Evolutionary conservation across 352 stramenopile species (phyloP).

Genomic region (Pythium volutum): DNA sequence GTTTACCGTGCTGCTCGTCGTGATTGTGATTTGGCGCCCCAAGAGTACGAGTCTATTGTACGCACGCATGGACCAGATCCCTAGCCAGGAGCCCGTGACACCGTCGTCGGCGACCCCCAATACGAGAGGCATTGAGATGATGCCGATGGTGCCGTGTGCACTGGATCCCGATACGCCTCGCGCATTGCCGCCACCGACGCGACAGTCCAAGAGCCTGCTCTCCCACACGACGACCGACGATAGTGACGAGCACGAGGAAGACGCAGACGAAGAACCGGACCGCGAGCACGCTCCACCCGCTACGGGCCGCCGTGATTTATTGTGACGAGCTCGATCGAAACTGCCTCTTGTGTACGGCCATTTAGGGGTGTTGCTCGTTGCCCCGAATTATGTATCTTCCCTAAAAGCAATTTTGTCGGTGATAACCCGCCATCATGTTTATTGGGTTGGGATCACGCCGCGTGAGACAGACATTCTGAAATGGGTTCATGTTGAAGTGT

Average conservation of each 20-base stretch:
- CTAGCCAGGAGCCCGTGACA: slow-evolving; percentile 56
- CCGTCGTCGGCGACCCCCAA: slow-evolving; percentile 45
- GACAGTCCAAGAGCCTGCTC: not conserved
- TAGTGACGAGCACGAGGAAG: slow-evolving; percentile 6
- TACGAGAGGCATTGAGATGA: slow-evolving; percentile 49
- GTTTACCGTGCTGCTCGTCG: slow-evolving; percentile 61
- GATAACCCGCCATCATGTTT: no score
- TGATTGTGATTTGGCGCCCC: slow-evolving; percentile 74
- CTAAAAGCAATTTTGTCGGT: no score
- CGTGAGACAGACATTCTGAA: not conserved
- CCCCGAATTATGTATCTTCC: not conserved
- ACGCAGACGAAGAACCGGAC: slow-evolving; percentile 5
- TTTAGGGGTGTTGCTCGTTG: not conserved
- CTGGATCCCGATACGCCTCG: slow-evolving; percentile 32
- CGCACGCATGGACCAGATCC: slow-evolving; percentile 78
- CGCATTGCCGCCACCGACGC: not conserved
- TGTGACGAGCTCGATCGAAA: not conserved
- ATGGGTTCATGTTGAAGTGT: not conserved
- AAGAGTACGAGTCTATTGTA: slow-evolving; percentile 63
- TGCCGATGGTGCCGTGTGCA: slow-evolving; percentile 51
- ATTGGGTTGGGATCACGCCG: not conserved
- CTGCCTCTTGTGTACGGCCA: not conserved
- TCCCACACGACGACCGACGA: slow-evolving; percentile 14
- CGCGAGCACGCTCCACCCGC: not conserved
- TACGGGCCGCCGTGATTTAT: not conserved